Conservation (phyloP, 2,329 filamentous ascomycete species). For the Pseudogymnoascus sp. region DNA sequence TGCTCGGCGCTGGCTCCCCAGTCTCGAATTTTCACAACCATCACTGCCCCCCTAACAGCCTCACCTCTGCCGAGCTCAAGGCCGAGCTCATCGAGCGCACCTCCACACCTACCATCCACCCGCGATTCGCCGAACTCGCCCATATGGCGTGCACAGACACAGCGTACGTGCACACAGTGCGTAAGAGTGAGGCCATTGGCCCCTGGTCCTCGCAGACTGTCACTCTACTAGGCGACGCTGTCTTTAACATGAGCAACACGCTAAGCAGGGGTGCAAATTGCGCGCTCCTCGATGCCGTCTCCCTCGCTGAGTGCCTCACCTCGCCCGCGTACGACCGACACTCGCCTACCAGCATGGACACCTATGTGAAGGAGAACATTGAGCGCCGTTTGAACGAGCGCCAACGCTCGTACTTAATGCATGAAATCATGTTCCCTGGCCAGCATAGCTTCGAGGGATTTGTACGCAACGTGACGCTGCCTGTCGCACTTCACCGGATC, state of each 20-base stretch:
- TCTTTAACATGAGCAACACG: constrained; percentile 23
- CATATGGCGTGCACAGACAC: constrained; percentile 18
- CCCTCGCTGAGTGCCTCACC: constrained; percentile 17
- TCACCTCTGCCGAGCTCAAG: constrained; percentile 20
- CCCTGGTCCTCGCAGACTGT: constrained; percentile 18
- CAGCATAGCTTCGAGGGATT: constrained; percentile 19
- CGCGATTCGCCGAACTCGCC: constrained; percentile 16
- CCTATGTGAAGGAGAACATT: constrained; percentile 18
- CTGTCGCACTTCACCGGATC: background rate
- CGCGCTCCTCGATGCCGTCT: constrained; percentile 22
- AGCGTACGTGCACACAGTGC: constrained; percentile 18
- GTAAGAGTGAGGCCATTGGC: constrained; percentile 19
- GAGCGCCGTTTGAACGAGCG: constrained; percentile 18
- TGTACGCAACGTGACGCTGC: constrained; percentile 14
- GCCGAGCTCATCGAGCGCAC: constrained; percentile 16
- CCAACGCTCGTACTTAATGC: constrained; percentile 18
- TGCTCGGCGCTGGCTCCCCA: constrained; percentile 22
- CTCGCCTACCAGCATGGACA: constrained; percentile 10
- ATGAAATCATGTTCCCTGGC: constrained; percentile 22
- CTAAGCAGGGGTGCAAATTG: constrained; percentile 24
- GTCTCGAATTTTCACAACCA: constrained; percentile 17
- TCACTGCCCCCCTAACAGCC: constrained; percentile 14
- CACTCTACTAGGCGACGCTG: constrained; percentile 22
- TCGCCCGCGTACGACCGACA: constrained; percentile 9
- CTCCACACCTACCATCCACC: constrained; percentile 14